These are phyloP conservation scores for Begonia loranthoides DNA, from an alignment of 306 rosid genomes.

Conservation along the genomic window DNA sequence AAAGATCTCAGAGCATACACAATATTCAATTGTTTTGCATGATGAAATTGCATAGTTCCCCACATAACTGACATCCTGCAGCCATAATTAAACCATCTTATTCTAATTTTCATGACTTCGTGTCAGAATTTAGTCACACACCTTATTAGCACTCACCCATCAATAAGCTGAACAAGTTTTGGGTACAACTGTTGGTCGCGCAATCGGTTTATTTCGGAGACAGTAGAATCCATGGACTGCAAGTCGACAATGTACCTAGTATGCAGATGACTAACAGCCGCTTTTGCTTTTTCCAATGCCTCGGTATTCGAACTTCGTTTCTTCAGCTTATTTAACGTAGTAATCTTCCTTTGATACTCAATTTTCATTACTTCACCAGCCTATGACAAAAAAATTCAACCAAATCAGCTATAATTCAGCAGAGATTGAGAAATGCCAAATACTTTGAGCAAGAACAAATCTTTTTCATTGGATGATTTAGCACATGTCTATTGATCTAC, in stretches of 20 bases:
- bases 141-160: constrained; percentile 39
- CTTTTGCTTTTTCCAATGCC: constrained; percentile 81
- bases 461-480: too few species aligned
- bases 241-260: constrained; percentile 96
- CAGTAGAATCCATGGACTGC: constrained; percentile 99
- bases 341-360: constrained; percentile 78
- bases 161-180: constrained; percentile 73
- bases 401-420: not conserved
- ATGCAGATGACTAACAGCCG: constrained; percentile 84
- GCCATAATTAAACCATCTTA: not conserved
- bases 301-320: constrained; percentile 52
- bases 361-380: constrained; percentile 88
- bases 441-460: too few species aligned
- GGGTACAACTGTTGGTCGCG: constrained; percentile 81
- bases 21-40: constrained; percentile 32
- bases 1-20: constrained; percentile 25
- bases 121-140: too few species aligned
- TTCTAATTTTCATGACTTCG: too few species aligned
- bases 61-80: constrained; percentile 90
- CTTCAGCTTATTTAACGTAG: constrained; percentile 60
- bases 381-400: constrained; percentile 29
- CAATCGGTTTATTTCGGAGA: constrained; percentile 75
- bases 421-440: too few species aligned
- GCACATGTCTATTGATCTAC: too few species aligned
- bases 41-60: constrained; percentile 45